Conservation (phyloP, 495 filamentous ascomycete species). For the Apodospora peruviana region DNA sequence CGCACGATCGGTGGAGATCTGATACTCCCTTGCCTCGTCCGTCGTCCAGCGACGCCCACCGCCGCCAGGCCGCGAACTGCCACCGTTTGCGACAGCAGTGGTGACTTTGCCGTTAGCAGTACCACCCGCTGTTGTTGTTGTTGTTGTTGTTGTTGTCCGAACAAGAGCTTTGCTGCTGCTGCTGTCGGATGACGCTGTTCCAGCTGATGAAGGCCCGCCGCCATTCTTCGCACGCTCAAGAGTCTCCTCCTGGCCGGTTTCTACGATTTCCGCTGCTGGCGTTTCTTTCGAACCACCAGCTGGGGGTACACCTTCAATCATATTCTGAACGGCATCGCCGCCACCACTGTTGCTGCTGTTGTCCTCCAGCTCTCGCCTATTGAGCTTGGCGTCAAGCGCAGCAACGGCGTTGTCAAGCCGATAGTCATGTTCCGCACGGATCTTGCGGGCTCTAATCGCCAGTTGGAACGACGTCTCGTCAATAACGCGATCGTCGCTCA, state of each 20-base stretch:
- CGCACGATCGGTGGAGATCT: slow-evolving; percentile 63
- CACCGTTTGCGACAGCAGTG: neutral
- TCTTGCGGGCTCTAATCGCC: slow-evolving; percentile 54
- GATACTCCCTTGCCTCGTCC: slow-evolving; percentile 62
- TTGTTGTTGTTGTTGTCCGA: neutral
- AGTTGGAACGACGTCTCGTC: slow-evolving; percentile 59
- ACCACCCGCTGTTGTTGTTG: too few species aligned
- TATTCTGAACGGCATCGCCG: neutral
- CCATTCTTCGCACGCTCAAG: too few species aligned
- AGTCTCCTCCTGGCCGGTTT: neutral
- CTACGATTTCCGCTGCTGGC: neutral
- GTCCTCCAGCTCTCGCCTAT: neutral
- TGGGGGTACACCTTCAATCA: neutral
- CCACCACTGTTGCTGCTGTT: too few species aligned
- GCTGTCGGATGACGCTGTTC: neutral
- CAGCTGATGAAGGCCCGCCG: neutral
- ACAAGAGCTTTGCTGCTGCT: neutral
- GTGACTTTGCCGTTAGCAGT: neutral
- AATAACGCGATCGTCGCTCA: slow-evolving; percentile 58
- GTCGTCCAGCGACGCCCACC: slow-evolving; percentile 48
- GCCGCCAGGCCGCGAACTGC: neutral
- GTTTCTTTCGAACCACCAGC: neutral
- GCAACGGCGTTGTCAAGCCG: slow-evolving; percentile 25
- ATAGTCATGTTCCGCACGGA: slow-evolving; percentile 47
- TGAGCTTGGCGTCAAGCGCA: slow-evolving; percentile 12